Percentiles rank a stretch among this genome's conserved stretches.
Conservation (phyloP, 352 stramenopile species). For the Phytophthora meadii region DNA sequence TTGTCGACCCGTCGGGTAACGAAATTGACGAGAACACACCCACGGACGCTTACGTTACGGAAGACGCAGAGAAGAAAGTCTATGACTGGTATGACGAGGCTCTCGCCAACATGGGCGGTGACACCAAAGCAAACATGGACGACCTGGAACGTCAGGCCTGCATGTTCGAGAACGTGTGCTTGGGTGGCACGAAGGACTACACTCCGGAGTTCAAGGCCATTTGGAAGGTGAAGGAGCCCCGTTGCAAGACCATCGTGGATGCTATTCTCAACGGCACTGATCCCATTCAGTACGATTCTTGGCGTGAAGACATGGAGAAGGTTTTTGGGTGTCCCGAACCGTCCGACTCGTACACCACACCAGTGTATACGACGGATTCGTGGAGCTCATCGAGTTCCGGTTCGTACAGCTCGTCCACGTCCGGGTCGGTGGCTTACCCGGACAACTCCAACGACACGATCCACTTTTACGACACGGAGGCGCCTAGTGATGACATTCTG, state of each 20-base stretch:
- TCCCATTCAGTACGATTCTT: slow-evolving; percentile 40
- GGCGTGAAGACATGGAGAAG: slow-evolving; percentile 45
- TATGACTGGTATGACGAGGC: slow-evolving; percentile 58
- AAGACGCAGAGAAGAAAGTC: slow-evolving; percentile 44
- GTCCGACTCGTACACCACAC: slow-evolving; percentile 17
- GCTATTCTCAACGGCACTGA: slow-evolving; percentile 42
- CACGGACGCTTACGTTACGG: slow-evolving; percentile 28
- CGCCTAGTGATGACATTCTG: too few species aligned
- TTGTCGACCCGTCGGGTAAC: slow-evolving; percentile 22
- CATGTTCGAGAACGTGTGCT: slow-evolving; percentile 62
- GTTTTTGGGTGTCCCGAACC: slow-evolving; percentile 52
- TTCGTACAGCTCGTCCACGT: slow-evolving; percentile 5
- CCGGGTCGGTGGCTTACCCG: slow-evolving; percentile 1
- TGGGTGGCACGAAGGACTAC: slow-evolving; percentile 59
- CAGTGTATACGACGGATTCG: slow-evolving; percentile 2
- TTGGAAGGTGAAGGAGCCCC: slow-evolving; percentile 46
- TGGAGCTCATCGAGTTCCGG: slow-evolving; percentile 5
- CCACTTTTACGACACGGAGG: slow-evolving; percentile 14
- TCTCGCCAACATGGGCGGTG: slow-evolving; percentile 40
- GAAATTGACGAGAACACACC: slow-evolving; percentile 9
- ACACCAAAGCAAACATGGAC: slow-evolving; percentile 43
- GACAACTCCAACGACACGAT: slow-evolving; percentile 35
- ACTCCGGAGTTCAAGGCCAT: slow-evolving; percentile 51
- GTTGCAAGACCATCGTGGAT: slow-evolving; percentile 60
- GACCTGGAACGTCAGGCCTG: slow-evolving; percentile 67